These are phyloP conservation scores for Suhomyces xylopsoci DNA, from an alignment of 805 yeast species.

Conservation along the genomic window DNA sequence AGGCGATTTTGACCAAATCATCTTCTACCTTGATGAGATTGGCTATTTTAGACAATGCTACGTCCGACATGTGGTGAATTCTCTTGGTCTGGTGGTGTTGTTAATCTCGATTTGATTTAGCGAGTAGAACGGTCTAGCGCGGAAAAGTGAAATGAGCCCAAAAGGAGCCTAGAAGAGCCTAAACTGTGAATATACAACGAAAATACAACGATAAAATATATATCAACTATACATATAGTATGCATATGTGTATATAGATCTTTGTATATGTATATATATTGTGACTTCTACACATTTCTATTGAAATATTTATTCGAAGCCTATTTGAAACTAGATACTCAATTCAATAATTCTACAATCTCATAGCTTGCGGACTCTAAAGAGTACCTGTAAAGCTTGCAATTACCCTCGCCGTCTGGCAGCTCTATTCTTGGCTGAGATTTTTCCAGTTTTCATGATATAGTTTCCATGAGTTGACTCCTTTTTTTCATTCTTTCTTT, in stretches of 20 bases:
- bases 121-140: not conserved
- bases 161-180: too few relatives aligned
- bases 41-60: conserved; percentile 39
- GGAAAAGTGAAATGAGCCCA: too few relatives aligned
- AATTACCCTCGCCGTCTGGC: not conserved
- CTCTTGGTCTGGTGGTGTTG: not conserved
- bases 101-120: not conserved
- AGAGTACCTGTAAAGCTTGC: not conserved
- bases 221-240: too few relatives aligned
- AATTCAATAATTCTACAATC: not conserved
- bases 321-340: not conserved
- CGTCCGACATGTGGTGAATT: conserved; percentile 32
- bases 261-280: too few relatives aligned
- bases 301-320: not conserved
- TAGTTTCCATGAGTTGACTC: not conserved
- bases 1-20: conserved; percentile 54
- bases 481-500: not conserved
- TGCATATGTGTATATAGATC: too few relatives aligned
- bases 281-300: not conserved
- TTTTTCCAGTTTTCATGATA: not conserved
- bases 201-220: too few relatives aligned
- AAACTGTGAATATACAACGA: too few relatives aligned
- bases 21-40: conserved; percentile 42
- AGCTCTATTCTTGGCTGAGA: not conserved
- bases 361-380: not conserved